These are phyloP conservation scores for Nyctanthes arbortristis DNA, from an alignment of 257 asterid species.

Conservation along the genomic window DNA sequence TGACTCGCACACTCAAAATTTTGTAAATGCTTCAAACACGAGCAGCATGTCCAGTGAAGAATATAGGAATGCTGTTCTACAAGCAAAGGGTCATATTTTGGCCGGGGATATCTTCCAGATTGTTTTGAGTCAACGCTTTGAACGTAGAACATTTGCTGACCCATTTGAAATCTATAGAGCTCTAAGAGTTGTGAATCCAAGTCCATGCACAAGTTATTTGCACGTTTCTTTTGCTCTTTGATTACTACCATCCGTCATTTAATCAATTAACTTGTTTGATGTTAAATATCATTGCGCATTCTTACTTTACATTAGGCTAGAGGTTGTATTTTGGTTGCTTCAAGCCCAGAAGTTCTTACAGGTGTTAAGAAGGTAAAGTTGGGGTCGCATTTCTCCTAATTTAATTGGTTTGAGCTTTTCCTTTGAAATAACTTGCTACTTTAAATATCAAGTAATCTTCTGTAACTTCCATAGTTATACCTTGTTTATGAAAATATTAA, in stretches of 20 bases:
- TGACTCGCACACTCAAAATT: slow-evolving; percentile 47
- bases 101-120: slow-evolving; percentile 91
- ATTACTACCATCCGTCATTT: slow-evolving; percentile 6
- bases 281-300: slow-evolving; percentile 15
- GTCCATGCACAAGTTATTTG: slow-evolving; percentile 85
- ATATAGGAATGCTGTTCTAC: slow-evolving; percentile 65
- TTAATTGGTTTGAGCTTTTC: neutral
- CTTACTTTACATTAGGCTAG: slow-evolving; percentile 52
- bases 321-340: slow-evolving; percentile 85
- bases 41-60: slow-evolving; percentile 72
- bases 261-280: slow-evolving; percentile 7
- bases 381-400: slow-evolving; percentile 11
- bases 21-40: slow-evolving; percentile 45
- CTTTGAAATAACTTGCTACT: slow-evolving; percentile 7
- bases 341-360: slow-evolving; percentile 88
- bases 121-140: slow-evolving; percentile 86
- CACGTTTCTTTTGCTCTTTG: slow-evolving; percentile 50
- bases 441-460: neutral
- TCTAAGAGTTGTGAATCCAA: slow-evolving; percentile 85
- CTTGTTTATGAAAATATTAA: slow-evolving; percentile 11
- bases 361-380: slow-evolving; percentile 66
- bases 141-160: slow-evolving; percentile 80
- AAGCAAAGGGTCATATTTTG: slow-evolving; percentile 81
- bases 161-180: slow-evolving; percentile 95
- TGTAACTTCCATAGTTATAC: neutral